Conservation (phyloP, 108 stramenopile genomes). For the Skeletonema marinoi region DNA sequence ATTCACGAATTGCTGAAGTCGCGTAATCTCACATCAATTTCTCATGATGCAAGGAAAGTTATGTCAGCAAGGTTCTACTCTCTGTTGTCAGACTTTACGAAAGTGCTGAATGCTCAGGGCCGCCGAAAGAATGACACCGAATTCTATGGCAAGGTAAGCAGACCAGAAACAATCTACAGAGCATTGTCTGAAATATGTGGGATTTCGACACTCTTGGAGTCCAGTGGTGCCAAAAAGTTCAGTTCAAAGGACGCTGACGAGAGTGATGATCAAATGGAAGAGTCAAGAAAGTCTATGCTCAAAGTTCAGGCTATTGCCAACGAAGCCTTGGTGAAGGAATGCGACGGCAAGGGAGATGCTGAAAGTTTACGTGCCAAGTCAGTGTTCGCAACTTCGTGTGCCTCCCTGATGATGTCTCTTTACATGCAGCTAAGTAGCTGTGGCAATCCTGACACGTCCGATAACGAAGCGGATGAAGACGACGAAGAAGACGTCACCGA, state of each 20-base stretch:
- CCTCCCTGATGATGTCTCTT: constrained; percentile 48
- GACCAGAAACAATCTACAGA: constrained; percentile 43
- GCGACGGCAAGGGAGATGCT: constrained; percentile 7
- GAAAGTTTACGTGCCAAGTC: constrained; percentile 38
- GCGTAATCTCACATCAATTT: constrained; percentile 9
- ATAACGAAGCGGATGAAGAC: constrained; percentile 47
- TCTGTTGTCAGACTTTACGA: constrained; percentile 58
- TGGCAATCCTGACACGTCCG: constrained; percentile 34
- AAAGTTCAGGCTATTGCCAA: constrained; percentile 40
- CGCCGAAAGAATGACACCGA: constrained; percentile 13
- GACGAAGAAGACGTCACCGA: constrained; percentile 66
- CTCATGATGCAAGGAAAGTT: constrained; percentile 52
- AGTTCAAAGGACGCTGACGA: constrained; percentile 6
- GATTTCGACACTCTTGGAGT: constrained; percentile 50
- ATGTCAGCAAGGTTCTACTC: constrained; percentile 78
- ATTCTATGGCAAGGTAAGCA: constrained; percentile 22
- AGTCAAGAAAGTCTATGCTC: constrained; percentile 30
- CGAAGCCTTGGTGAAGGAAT: constrained; percentile 29
- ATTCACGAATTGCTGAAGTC: constrained; percentile 32
- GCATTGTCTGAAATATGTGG: constrained; percentile 44
- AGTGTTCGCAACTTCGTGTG: constrained; percentile 56
- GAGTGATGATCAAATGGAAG: constrained; percentile 26
- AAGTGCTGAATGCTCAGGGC: constrained; percentile 17
- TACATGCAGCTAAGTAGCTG: constrained; percentile 63
- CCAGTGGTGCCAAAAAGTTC: constrained; percentile 54